A percentile compares a stretch with the other conserved stretches of the same genome.
These are phyloP conservation scores for Vanrija sp. DNA, from an alignment of 1,284 basidiomycete species.

Conservation along the genomic window DNA sequence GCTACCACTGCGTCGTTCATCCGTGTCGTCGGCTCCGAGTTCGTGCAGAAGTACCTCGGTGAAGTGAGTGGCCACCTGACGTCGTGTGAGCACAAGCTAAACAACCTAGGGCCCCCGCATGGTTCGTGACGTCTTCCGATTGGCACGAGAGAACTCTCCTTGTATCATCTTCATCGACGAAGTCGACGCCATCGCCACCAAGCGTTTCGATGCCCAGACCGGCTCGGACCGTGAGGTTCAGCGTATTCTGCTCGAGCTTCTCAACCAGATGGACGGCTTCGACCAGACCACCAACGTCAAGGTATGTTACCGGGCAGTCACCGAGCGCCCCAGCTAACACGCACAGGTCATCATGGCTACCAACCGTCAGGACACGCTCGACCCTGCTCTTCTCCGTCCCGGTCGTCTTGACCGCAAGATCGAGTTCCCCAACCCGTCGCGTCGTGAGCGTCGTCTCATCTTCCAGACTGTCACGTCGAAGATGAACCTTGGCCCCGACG, in stretches of 20 bases:
- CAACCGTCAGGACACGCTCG: slow-evolving; percentile 91
- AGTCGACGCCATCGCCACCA: slow-evolving; percentile 98
- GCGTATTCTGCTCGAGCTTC: slow-evolving; percentile 93
- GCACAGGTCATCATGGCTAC: slow-evolving; percentile 95
- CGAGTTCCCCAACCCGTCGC: slow-evolving; percentile 91
- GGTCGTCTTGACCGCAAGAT: slow-evolving; percentile 98
- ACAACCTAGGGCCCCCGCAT: slow-evolving; percentile 76
- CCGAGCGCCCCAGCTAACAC: slow-evolving; percentile 1
- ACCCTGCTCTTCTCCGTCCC: slow-evolving; percentile 95
- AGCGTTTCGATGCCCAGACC: slow-evolving; percentile 99
- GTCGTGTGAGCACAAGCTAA: neutral
- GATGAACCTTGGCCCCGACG: slow-evolving; percentile 98
- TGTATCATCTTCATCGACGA: slow-evolving; percentile 99
- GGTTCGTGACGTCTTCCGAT: slow-evolving; percentile 98
- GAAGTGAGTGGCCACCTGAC: slow-evolving; percentile 54
- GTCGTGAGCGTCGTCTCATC: slow-evolving; percentile 93
- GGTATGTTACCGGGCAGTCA: slow-evolving; percentile 52
- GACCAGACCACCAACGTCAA: slow-evolving; percentile 99
- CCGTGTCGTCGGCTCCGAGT: slow-evolving; percentile 96
- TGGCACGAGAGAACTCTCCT: slow-evolving; percentile 94
- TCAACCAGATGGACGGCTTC: slow-evolving; percentile 99
- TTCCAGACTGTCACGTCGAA: slow-evolving; percentile 97
- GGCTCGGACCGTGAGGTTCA: slow-evolving; percentile 99
- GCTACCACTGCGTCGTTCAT: slow-evolving; percentile 97
- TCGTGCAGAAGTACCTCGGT: slow-evolving; percentile 98